A percentile compares a stretch with the other conserved stretches of the same genome.
Evolutionary conservation across 352 stramenopile genomes (phyloP).

Genomic region (Lagenidium sp.): DNA sequence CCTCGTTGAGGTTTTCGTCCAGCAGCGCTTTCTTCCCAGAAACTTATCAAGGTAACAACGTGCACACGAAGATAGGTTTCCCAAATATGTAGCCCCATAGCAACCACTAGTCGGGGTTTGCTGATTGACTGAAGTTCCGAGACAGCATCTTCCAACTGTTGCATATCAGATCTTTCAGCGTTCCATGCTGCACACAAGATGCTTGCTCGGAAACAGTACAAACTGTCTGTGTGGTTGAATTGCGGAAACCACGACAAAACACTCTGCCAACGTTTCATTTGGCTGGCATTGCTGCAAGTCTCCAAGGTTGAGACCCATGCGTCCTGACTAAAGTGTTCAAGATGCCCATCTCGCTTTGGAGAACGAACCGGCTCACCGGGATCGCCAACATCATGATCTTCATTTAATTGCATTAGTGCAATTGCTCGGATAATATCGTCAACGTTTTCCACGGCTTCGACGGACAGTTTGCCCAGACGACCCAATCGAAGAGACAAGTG

Average conservation of each 20-base stretch:
- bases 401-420: conserved; percentile 74
- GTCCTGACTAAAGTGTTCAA: conserved; percentile 22
- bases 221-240: conserved; percentile 37
- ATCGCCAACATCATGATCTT: conserved; percentile 42
- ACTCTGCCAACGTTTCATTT: conserved; percentile 63
- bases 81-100: conserved; percentile 70
- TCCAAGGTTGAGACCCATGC: conserved; percentile 56
- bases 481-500: conserved; percentile 66
- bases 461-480: conserved; percentile 46
- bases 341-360: too few species aligned
- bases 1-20: conserved; percentile 57
- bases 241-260: conserved; percentile 53
- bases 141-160: conserved; percentile 70
- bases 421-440: conserved; percentile 69
- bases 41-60: conserved; percentile 70
- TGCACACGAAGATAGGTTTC: conserved; percentile 76
- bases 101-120: conserved; percentile 28
- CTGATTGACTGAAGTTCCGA: conserved; percentile 44
- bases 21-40: conserved; percentile 71
- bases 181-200: conserved; percentile 75
- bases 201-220: conserved; percentile 59
- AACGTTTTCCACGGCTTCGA: conserved; percentile 64
- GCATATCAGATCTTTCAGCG: conserved; percentile 72
- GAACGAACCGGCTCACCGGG: too few species aligned
- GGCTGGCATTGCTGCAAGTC: conserved; percentile 36